A percentile compares a stretch with the other conserved stretches of the same genome.
Conservation (phyloP, 2,329 filamentous ascomycete genomes). For the Cordyceps cicadae region DNA sequence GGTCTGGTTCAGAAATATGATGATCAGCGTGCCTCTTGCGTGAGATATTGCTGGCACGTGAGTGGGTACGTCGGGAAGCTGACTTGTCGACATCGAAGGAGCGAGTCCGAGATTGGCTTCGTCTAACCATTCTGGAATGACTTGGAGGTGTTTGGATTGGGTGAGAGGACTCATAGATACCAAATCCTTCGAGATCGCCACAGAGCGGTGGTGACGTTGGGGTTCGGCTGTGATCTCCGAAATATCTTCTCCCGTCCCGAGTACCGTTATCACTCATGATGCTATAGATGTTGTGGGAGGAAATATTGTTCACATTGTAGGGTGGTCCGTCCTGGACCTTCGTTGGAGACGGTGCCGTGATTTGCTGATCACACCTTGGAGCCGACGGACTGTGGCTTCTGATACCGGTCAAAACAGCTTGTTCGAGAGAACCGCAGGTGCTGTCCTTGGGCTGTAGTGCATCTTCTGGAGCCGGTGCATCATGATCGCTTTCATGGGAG, state of each 20-base stretch:
- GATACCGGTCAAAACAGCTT: background rate
- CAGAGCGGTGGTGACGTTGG: background rate
- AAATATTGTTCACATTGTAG: background rate
- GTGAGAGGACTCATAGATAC: background rate
- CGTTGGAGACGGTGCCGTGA: background rate
- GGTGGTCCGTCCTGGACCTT: background rate
- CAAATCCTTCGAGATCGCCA: slow-evolving; percentile 7
- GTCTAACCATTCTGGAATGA: background rate
- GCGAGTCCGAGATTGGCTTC: background rate
- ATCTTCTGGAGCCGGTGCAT: background rate
- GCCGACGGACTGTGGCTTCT: background rate
- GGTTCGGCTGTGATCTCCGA: background rate
- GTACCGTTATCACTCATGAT: too few species aligned
- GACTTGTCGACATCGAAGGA: background rate
- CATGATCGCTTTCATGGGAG: background rate
- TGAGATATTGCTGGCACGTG: slow-evolving; percentile 6
- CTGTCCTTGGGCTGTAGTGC: background rate
- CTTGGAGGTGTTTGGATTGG: background rate
- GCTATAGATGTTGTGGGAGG: background rate
- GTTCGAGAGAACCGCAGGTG: background rate
- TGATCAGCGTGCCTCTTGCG: background rate
- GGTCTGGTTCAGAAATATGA: background rate
- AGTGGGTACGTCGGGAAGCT: background rate
- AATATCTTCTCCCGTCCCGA: too few species aligned
- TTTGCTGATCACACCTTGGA: background rate